Base-by-base conservation (phyloP, 129 eudicot genomes). In the Artemisia tridentata region DNA sequence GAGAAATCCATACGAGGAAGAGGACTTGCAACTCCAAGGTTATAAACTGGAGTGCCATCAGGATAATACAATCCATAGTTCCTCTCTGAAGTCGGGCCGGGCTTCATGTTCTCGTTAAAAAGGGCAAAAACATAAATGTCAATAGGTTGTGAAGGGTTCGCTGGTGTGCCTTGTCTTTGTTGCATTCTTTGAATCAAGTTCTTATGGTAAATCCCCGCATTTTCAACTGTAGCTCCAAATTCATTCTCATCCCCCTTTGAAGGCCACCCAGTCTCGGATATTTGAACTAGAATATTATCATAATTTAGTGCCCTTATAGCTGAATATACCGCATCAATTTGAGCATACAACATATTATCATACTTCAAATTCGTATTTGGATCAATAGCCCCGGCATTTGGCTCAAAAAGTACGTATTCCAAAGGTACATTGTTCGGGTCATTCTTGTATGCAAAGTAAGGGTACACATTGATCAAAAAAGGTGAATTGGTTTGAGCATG, bases 241-340 rank as follows among this genome's bases (percentile, higher is more conserved):
- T 95, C 97, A 72, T 87, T 66, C 12, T 86, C 65, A 52, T 95
- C 99, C 7, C 99, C 99, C 70, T 84, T 95, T 0, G 99, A 95
- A n/a, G 99, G 99, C 99, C 99, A 95, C 7, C 99, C 99, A 2
- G 99, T 95, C 77, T 95, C 99, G 2, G 99, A 95, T 23, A 95
- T 86, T 50, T 82, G 85, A 14, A 95, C 93, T 41, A 38, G 76
- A 11, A 90, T 77, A 68, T 84, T 86, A 3, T 57, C 76, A 67
- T 80, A 85, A n/a, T 91, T 91, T 83, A 95, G 74, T 3, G 86
- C 91, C 58, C 75, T 79, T 20, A 95, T 95, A 16, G 99, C 97
- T 29, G 92, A 65, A 79, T 95, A 90, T 73, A 95, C 97, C 21
- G 99, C 92, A 68, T 95, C 99, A 47, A 95, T 87, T 73, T 95